A percentile compares a stretch with the other conserved stretches of the same genome.
Evolutionary conservation across 129 eudicot genomes (phyloP).

Genomic region (Pulicaria dysenterica): DNA sequence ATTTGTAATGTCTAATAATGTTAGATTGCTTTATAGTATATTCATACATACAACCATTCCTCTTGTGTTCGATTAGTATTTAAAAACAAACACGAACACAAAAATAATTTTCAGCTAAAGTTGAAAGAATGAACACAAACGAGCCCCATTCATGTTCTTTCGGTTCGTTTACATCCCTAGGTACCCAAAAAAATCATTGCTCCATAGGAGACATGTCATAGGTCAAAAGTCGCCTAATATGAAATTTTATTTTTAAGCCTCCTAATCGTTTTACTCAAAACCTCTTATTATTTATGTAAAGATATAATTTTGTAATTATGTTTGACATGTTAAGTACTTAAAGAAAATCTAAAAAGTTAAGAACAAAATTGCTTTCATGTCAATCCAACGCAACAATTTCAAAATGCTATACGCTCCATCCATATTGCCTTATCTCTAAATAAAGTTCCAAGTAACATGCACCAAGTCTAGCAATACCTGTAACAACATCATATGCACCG

Average conservation of each 20-base stretch:
- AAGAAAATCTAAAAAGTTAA: background rate
- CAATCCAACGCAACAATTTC: background rate
- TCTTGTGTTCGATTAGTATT: too few species aligned
- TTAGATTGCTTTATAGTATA: too few species aligned
- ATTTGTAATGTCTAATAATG: too few species aligned
- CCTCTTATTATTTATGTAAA: background rate
- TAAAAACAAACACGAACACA: too few species aligned
- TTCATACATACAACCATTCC: too few species aligned
- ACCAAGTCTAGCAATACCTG: constrained; percentile 49
- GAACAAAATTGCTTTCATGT: background rate
- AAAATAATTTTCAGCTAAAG: too few species aligned
- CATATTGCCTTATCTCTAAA: background rate
- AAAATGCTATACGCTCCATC: background rate
- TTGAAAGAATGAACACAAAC: too few species aligned
- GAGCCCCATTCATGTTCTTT: too few species aligned
- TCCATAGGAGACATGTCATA: background rate
- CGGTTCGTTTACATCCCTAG: too few species aligned
- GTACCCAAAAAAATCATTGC: too few species aligned
- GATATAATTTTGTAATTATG: background rate
- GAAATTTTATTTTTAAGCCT: background rate
- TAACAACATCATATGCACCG: constrained; percentile 59
- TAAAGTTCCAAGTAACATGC: constrained; percentile 17
- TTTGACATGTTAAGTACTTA: background rate
- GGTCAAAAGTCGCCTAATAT: background rate
- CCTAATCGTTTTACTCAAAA: background rate